These are phyloP conservation scores for Exophiala aquamarina DNA, from an alignment of 2,329 filamentous ascomycete genomes.

Conservation along the genomic window DNA sequence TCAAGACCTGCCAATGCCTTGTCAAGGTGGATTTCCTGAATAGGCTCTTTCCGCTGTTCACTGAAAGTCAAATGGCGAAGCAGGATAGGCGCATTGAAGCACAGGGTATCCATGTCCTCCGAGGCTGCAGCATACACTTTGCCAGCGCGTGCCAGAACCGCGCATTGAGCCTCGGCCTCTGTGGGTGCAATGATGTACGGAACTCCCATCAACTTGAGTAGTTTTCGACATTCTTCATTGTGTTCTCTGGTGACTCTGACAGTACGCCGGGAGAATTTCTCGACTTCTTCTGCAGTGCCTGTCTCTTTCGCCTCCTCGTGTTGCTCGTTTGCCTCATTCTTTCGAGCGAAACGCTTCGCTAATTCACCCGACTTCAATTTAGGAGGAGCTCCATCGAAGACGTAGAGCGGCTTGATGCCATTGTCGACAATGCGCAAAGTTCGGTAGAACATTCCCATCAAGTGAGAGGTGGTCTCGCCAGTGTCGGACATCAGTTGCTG, in stretches of 20 bases:
- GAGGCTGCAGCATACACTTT: slow-evolving; percentile 97
- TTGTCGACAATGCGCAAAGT: slow-evolving; percentile 98
- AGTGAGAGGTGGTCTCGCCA: slow-evolving; percentile 93
- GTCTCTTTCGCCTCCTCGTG: slow-evolving; percentile 96
- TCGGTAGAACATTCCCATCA: slow-evolving; percentile 99
- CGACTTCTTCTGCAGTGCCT: slow-evolving; percentile 93
- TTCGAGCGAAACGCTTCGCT: slow-evolving; percentile 92
- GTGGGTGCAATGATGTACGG: slow-evolving; percentile 94
- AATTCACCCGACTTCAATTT: slow-evolving; percentile 97
- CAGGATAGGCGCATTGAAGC: slow-evolving; percentile 88
- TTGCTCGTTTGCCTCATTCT: slow-evolving; percentile 84
- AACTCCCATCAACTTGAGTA: slow-evolving; percentile 93
- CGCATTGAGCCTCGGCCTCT: slow-evolving; percentile 96
- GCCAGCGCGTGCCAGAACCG: slow-evolving; percentile 78
- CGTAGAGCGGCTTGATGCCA: slow-evolving; percentile 96
- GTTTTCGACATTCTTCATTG: slow-evolving; percentile 87
- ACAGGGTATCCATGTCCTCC: slow-evolving; percentile 98
- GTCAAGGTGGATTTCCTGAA: slow-evolving; percentile 88
- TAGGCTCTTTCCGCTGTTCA: slow-evolving; percentile 95
- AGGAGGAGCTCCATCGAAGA: slow-evolving; percentile 94
- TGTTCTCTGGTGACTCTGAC: slow-evolving; percentile 96
- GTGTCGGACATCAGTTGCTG: slow-evolving; percentile 94
- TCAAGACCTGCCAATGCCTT: slow-evolving; percentile 81
- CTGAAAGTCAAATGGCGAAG: slow-evolving; percentile 93
- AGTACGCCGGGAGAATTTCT: slow-evolving; percentile 92